Evolutionary conservation across 1,284 basidiomycete species (phyloP).

Genomic region (Heterobasidion occidentale): DNA sequence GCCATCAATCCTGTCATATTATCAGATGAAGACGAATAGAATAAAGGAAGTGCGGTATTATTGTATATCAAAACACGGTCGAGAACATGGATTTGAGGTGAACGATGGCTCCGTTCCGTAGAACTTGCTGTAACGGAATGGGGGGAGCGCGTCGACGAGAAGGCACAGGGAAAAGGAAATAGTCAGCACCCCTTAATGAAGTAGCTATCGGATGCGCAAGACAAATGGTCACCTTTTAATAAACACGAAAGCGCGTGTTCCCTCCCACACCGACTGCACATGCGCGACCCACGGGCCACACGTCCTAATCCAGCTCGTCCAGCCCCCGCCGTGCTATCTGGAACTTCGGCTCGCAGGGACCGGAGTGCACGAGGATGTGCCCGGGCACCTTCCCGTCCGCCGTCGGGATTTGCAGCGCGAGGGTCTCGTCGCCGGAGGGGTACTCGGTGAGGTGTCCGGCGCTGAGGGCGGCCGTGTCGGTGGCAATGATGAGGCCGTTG

Average conservation of each 20-base stretch:
- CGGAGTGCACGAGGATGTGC: slow-evolving; percentile 9
- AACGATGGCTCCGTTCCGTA: no score
- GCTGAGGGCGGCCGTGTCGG: slow-evolving; percentile 11
- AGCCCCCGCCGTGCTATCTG: neutral
- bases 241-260: neutral
- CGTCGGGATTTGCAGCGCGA: slow-evolving; percentile 13
- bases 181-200: no score
- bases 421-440: slow-evolving; percentile 10
- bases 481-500: slow-evolving; percentile 15
- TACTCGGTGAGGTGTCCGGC: slow-evolving; percentile 11
- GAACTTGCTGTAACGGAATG: no score
- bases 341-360: slow-evolving; percentile 4
- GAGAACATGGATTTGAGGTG: no score
- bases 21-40: no score
- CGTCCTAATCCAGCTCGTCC: slow-evolving; percentile 6
- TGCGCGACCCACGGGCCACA: neutral
- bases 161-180: no score
- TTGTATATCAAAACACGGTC: no score
- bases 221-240: neutral
- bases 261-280: neutral
- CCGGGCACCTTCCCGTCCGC: slow-evolving; percentile 7
- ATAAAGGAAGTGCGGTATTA: no score
- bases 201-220: no score
- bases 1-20: no score
- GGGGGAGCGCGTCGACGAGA: no score